phyloP scores from a whole-genome alignment of 179 eudicot genomes.

The Beta lomatogona region DNA sequence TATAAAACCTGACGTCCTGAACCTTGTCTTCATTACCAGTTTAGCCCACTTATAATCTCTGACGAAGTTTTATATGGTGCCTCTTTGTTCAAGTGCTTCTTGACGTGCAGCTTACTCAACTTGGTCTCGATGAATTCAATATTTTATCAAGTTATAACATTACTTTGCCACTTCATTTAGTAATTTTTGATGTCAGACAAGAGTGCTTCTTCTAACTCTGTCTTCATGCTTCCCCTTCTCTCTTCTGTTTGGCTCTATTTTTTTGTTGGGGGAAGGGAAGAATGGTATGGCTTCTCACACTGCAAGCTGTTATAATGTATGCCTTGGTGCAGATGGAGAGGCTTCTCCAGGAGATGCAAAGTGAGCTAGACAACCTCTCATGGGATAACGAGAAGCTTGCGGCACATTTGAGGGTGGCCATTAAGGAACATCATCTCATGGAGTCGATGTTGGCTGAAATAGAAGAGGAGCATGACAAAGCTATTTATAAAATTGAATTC shows the following conservation, averaged over 20 bases:
- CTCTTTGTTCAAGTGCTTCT: no score
- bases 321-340: conserved; percentile 55
- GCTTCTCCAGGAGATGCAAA: conserved; percentile 58
- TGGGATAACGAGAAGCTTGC: conserved; percentile 61
- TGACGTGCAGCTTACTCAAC: no score
- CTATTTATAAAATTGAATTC: conserved; percentile 61
- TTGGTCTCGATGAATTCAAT: no score
- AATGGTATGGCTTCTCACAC: background rate
- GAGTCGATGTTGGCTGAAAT: conserved; percentile 66
- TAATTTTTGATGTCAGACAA: no score
- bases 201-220: no score
- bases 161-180: no score
- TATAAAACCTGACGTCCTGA: no score
- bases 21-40: no score
- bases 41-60: no score
- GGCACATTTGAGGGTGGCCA: conserved; percentile 42
- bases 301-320: background rate
- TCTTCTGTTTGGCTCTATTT: background rate
- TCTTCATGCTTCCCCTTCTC: background rate
- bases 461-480: conserved; percentile 81
- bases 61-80: no score
- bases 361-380: conserved; percentile 52
- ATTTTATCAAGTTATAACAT: no score
- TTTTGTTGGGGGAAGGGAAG: background rate
- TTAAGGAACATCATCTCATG: conserved; percentile 54